These are phyloP conservation scores for Kodamaea ohmeri DNA, from an alignment of 1,139 yeast species.

Conservation along the genomic window DNA sequence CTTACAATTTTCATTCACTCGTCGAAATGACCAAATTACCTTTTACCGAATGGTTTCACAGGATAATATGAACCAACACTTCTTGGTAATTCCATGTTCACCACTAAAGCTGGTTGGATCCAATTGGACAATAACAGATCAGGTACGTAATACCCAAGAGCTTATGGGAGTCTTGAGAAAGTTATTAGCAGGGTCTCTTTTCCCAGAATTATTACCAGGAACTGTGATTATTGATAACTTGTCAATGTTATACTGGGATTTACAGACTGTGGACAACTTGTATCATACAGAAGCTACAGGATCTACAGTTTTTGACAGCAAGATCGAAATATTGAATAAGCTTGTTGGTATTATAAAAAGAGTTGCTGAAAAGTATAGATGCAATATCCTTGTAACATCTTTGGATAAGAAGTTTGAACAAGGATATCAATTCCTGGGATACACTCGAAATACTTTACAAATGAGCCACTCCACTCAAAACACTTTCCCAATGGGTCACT, in stretches of 20 bases:
- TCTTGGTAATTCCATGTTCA: constrained; percentile 5
- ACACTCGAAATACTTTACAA: too few relatives aligned
- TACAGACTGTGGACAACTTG: constrained; percentile 18
- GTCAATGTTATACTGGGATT: constrained; percentile 36
- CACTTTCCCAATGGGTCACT: constrained; percentile 7
- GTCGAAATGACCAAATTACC: constrained; percentile 7
- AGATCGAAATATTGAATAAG: not conserved
- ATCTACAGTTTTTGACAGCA: constrained; percentile 9
- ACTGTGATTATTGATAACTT: constrained; percentile 26
- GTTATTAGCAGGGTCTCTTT: constrained; percentile 1
- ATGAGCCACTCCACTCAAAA: not conserved
- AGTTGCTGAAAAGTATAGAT: constrained; percentile 21
- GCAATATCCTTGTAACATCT: constrained; percentile 34
- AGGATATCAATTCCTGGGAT: constrained; percentile 20
- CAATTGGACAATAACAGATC: constrained; percentile 5
- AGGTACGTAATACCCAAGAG: not conserved
- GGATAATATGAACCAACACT: not conserved
- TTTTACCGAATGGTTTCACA: constrained; percentile 5
- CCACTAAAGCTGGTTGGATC: not conserved
- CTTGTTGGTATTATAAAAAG: constrained; percentile 16
- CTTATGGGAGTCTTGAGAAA: not conserved
- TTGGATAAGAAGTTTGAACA: constrained; percentile 33
- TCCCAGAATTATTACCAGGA: constrained; percentile 14
- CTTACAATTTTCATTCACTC: constrained; percentile 12
- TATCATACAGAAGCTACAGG: constrained; percentile 17